Conservation (phyloP, 805 yeast species). For the Kluyveromyces nonfermentans region DNA sequence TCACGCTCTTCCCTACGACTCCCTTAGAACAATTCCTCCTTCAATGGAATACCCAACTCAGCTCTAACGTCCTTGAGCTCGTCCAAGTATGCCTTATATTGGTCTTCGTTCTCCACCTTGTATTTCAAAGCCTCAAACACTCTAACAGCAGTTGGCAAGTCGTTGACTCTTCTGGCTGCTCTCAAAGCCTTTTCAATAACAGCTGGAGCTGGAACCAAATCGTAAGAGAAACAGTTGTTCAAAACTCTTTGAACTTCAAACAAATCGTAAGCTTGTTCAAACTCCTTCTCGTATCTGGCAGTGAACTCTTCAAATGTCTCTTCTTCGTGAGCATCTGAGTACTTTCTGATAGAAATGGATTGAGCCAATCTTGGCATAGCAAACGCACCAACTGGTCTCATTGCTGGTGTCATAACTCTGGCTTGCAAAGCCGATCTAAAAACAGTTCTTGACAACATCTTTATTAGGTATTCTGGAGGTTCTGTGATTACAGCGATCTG, state of each 20-base stretch:
- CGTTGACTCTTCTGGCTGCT: slow-evolving; percentile 98
- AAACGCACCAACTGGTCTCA: slow-evolving; percentile 1
- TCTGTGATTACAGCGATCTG: background rate
- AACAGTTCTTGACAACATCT: slow-evolving; percentile 21
- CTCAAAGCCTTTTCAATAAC: slow-evolving; percentile 91
- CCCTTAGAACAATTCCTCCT: slow-evolving; percentile 71
- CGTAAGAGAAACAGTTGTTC: slow-evolving; percentile 97
- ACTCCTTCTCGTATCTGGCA: slow-evolving; percentile 84
- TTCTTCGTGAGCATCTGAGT: slow-evolving; percentile 74
- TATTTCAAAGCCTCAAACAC: slow-evolving; percentile 94
- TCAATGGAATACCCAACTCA: slow-evolving; percentile 87
- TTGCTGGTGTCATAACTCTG: slow-evolving; percentile 10
- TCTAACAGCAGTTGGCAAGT: slow-evolving; percentile 97
- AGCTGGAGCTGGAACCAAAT: slow-evolving; percentile 95
- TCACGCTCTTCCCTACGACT: slow-evolving; percentile 6
- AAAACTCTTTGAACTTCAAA: slow-evolving; percentile 89
- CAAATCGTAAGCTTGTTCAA: slow-evolving; percentile 84
- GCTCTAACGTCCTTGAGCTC: slow-evolving; percentile 87
- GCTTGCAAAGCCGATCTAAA: slow-evolving; percentile 12
- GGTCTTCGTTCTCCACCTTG: slow-evolving; percentile 91
- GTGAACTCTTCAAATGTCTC: slow-evolving; percentile 95
- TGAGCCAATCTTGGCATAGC: slow-evolving; percentile 8
- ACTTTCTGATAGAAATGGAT: slow-evolving; percentile 42
- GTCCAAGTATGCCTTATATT: slow-evolving; percentile 91
- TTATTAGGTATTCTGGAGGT: background rate